A percentile compares a stretch with the other conserved stretches of the same genome.
Conservation (phyloP, 805 yeast species). For the Saturnispora sekii region DNA sequence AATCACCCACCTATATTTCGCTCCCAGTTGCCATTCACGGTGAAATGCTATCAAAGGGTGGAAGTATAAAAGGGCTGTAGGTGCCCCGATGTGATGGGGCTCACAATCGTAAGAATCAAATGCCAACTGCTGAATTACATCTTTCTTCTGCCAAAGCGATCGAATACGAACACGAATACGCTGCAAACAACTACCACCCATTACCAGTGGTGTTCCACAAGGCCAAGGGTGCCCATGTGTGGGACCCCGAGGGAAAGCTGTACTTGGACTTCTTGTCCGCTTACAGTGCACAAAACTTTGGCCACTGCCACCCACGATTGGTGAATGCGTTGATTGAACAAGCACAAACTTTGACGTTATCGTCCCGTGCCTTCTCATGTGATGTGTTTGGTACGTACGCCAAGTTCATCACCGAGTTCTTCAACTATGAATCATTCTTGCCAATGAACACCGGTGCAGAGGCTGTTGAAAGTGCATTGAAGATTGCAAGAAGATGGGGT, state of each 20-base stretch:
- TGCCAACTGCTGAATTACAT: conserved; percentile 28
- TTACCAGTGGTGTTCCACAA: conserved; percentile 86
- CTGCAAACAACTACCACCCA: conserved; percentile 97
- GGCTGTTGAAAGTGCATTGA: conserved; percentile 93
- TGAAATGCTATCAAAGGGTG: too few relatives aligned
- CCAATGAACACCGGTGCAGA: conserved; percentile 99
- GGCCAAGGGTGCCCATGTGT: conserved; percentile 86
- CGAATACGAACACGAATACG: conserved; percentile 64
- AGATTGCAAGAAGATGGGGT: conserved; percentile 97
- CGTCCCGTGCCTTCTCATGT: conserved; percentile 78
- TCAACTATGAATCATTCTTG: conserved; percentile 83
- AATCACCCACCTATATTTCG: too few relatives aligned
- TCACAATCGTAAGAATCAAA: background rate
- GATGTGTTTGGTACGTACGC: conserved; percentile 84
- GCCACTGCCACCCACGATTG: conserved; percentile 95
- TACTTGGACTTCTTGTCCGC: conserved; percentile 90
- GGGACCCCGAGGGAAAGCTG: conserved; percentile 97
- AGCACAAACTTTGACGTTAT: conserved; percentile 73
- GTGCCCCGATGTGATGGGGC: background rate
- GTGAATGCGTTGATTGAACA: conserved; percentile 78
- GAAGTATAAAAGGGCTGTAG: background rate
- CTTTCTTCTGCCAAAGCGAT: conserved; percentile 58
- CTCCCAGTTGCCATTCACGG: background rate
- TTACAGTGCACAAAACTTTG: conserved; percentile 95
- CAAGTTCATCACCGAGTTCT: conserved; percentile 78